Percentiles rank a stretch among this genome's conserved stretches.
Conservation (phyloP, 352 stramenopile species). For the Phytophthora niederhauseri region DNA sequence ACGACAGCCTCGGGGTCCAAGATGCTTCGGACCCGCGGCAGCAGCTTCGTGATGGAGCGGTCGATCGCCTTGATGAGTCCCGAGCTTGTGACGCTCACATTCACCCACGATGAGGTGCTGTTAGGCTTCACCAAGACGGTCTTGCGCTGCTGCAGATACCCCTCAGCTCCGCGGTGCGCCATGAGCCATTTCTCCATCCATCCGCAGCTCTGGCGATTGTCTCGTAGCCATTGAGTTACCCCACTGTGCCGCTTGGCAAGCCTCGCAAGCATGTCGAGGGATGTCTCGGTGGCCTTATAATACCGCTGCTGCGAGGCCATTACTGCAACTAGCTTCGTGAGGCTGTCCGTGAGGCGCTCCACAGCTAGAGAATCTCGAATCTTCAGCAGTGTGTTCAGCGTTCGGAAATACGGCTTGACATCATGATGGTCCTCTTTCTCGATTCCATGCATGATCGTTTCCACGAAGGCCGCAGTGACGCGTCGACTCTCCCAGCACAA, state of each 20-base stretch:
- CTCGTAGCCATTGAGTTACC: slow-evolving; percentile 68
- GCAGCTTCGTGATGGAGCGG: slow-evolving; percentile 58
- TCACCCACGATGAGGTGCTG: slow-evolving; percentile 83
- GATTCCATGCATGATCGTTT: slow-evolving; percentile 77
- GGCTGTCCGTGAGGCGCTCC: slow-evolving; percentile 67
- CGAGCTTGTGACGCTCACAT: slow-evolving; percentile 59
- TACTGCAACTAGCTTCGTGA: slow-evolving; percentile 76
- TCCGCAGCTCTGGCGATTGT: slow-evolving; percentile 65
- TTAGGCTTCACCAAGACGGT: slow-evolving; percentile 88
- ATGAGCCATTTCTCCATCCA: slow-evolving; percentile 90
- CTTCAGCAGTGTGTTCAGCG: slow-evolving; percentile 82
- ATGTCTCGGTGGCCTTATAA: slow-evolving; percentile 87
- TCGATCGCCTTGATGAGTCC: slow-evolving; percentile 70
- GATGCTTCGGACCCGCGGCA: slow-evolving; percentile 62
- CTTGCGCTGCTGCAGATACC: slow-evolving; percentile 73
- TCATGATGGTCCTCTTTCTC: slow-evolving; percentile 85
- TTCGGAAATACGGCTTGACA: slow-evolving; percentile 90
- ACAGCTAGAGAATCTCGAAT: slow-evolving; percentile 69
- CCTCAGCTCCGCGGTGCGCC: slow-evolving; percentile 64
- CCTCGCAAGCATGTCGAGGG: slow-evolving; percentile 86
- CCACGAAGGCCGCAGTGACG: slow-evolving; percentile 60
- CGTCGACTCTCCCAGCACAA: slow-evolving; percentile 80
- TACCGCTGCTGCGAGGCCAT: slow-evolving; percentile 88
- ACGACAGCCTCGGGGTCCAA: slow-evolving; percentile 44
- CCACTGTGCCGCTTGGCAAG: slow-evolving; percentile 77